Evolutionary conservation across 2,329 filamentous ascomycete genomes (phyloP).

Genomic region (Talaromyces pinophilus): DNA sequence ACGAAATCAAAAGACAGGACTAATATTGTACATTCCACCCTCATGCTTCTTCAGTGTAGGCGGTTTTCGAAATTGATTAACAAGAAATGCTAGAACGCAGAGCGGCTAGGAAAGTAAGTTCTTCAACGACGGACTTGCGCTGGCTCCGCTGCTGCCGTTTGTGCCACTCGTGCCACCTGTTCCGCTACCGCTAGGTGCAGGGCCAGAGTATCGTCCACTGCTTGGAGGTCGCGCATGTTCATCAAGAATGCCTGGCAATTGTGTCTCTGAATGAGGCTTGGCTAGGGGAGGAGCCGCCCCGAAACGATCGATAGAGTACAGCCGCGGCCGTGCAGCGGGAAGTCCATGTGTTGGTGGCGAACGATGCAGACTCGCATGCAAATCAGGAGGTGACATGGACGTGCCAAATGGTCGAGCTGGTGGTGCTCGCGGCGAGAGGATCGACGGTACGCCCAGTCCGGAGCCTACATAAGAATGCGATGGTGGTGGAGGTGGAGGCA

Average conservation of each 20-base stretch:
- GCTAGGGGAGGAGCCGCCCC: slow-evolving; percentile 40
- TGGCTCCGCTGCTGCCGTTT: slow-evolving; percentile 59
- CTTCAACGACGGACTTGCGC: slow-evolving; percentile 72
- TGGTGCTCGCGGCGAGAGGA: slow-evolving; percentile 38
- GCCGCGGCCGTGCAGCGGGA: slow-evolving; percentile 36
- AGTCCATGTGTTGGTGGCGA: slow-evolving; percentile 40
- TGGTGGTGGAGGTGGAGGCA: slow-evolving; percentile 33
- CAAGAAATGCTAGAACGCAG: neutral
- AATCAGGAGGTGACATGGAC: slow-evolving; percentile 41
- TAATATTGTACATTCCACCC: slow-evolving; percentile 16
- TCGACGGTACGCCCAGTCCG: slow-evolving; percentile 40
- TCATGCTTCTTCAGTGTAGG: neutral
- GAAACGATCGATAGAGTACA: slow-evolving; percentile 43
- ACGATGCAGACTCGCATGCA: slow-evolving; percentile 40
- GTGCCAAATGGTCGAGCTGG: slow-evolving; percentile 38
- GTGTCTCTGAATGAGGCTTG: slow-evolving; percentile 39
- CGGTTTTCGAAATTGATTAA: neutral
- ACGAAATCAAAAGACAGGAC: neutral
- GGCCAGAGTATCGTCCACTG: slow-evolving; percentile 34
- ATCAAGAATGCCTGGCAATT: slow-evolving; percentile 34
- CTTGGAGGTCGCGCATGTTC: slow-evolving; percentile 28
- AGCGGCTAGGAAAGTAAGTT: slow-evolving; percentile 65
- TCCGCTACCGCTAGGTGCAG: slow-evolving; percentile 23
- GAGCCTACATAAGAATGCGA: slow-evolving; percentile 39
- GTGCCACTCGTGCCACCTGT: slow-evolving; percentile 1